Evolutionary conservation across 805 yeast species (phyloP), one percentile per base, ranked within the genome.

Genomic region (Saccharomycopsis fodiens): DNA sequence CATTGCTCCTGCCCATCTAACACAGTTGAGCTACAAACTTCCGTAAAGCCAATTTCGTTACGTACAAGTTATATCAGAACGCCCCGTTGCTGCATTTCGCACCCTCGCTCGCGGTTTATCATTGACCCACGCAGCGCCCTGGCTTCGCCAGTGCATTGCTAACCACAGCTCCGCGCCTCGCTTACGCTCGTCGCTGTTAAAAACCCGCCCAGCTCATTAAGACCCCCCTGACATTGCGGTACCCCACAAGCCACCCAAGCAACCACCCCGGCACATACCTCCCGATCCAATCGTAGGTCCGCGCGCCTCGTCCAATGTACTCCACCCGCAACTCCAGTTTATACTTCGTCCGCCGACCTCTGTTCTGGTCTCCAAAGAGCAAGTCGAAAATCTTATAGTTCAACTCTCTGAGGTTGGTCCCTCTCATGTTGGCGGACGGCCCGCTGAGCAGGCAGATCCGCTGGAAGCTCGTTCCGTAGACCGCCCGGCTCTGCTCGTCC

Each of bases 381-480:
- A 51, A 22, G 22, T 51, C 54, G 40, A 42, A 51, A 6, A 51
- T 45, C 15, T 39, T 48, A 39, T 51, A 48, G 21, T 46, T 48
- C 25, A 51, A 39, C 35, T 48, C 48, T 19, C 54, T 27, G 25
- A 51, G 37, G 16, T 45, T 45, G n/a, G 52, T 19, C 16, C 52
- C 49, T 32, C 43, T 35, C 6, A 39, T 12, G 21, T 22, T 31
- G 4, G 39, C 37, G 4, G 52, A 48, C 6, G 52, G 52, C 10
- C 45, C 47, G 32, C 41, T 42, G 3, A 48, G 16, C 4, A 36
- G 29, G 17, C 49, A 42, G 30, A 48, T 39, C 5, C 45, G 35
- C 38, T 45, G 42, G 42, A 48, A 51, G 21, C 16, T 35, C n/a
- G 35, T 19, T 4, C 50, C 50, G 31, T 51, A 51, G n/a, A 39